Base-by-base conservation (phyloP, 106 monocot genomes). In the Alisma plantagoaquatica region DNA sequence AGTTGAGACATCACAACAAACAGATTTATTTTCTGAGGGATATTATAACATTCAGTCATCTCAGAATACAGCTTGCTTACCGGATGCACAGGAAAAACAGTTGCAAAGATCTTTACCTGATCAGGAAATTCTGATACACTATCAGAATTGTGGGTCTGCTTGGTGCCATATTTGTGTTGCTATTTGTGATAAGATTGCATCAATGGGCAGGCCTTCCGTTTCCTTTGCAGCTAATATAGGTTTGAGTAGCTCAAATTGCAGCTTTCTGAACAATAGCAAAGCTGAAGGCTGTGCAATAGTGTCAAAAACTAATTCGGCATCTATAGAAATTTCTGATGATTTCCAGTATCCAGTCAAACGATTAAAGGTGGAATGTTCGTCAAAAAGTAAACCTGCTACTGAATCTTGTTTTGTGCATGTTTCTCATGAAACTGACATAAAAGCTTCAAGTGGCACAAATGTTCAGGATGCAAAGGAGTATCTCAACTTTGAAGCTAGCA, bases 91-190 rank as follows among this genome's bases (percentile, higher is more conserved):
- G n/a, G n/a, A n/a, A n/a, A n/a, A n/a, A n/a, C n/a, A n/a, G n/a
- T n/a, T n/a, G n/a, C n/a, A n/a, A n/a, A n/a, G n/a, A n/a, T n/a
- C n/a, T n/a, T n/a, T n/a, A n/a, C n/a, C n/a, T n/a, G n/a, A n/a
- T n/a, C n/a, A 65, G 45, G 74, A 33, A 25, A 51, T 77, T 33
- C 23, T 75, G 53, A 12, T 42, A 4, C 87, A 87, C 66, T 72
- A 59, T 49, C 15, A 43, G 33, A 46, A 23, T 26, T 87, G 87
- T 53, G 17, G 24, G 47, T 27, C 21, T 1, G 27, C 50, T 61
- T 44, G 71, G 43, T 87, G 87, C 66, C 87, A 81, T 33, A 68
- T 82, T 12, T 87, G 87, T 60, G 48, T 64, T 28, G 59, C 67
- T 47, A 70, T 70, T 20, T 70, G 35, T 18, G 57, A 66, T 17